These are phyloP conservation scores for Rhizophora apiculata DNA, from an alignment of 345 rosid species.

Conservation along the genomic window DNA sequence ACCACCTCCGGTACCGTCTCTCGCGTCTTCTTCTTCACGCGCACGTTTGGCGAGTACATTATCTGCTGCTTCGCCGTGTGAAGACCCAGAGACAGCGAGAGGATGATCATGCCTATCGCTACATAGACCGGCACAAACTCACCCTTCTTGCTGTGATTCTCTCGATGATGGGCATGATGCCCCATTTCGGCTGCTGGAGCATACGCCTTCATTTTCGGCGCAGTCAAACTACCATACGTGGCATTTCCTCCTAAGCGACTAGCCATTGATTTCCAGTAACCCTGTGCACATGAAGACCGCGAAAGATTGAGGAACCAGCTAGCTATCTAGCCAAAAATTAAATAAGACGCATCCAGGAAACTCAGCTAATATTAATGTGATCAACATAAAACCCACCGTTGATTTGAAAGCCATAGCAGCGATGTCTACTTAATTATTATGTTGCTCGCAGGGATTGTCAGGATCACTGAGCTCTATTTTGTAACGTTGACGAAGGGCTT, in stretches of 20 bases:
- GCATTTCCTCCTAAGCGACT: constrained; percentile 26
- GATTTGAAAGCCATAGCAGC: too few relatives aligned
- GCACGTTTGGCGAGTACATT: constrained; percentile 51
- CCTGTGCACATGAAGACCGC: constrained; percentile 18
- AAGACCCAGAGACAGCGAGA: constrained; percentile 49
- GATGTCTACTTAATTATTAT: too few relatives aligned
- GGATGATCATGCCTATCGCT: constrained; percentile 42
- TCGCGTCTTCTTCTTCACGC: constrained; percentile 59
- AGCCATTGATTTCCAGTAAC: constrained; percentile 33
- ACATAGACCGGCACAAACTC: constrained; percentile 44
- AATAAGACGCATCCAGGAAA: too few relatives aligned
- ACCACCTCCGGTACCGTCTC: constrained; percentile 75
- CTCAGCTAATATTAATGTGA: too few relatives aligned
- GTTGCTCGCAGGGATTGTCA: too few relatives aligned
- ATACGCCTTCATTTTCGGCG: constrained; percentile 35
- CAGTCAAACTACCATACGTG: constrained; percentile 36
- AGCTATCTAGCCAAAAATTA: too few relatives aligned
- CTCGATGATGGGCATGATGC: too few relatives aligned
- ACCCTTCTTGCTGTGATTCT: constrained; percentile 24
- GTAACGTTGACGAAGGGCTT: too few relatives aligned
- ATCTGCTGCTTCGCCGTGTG: constrained; percentile 63
- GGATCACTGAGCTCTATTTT: too few relatives aligned
- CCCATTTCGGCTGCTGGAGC: constrained; percentile 3
- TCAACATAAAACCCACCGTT: too few relatives aligned
- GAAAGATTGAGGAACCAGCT: too few relatives aligned